Base-by-base conservation (phyloP, 352 stramenopile genomes). In the Pseudoperonospora humuli region DNA sequence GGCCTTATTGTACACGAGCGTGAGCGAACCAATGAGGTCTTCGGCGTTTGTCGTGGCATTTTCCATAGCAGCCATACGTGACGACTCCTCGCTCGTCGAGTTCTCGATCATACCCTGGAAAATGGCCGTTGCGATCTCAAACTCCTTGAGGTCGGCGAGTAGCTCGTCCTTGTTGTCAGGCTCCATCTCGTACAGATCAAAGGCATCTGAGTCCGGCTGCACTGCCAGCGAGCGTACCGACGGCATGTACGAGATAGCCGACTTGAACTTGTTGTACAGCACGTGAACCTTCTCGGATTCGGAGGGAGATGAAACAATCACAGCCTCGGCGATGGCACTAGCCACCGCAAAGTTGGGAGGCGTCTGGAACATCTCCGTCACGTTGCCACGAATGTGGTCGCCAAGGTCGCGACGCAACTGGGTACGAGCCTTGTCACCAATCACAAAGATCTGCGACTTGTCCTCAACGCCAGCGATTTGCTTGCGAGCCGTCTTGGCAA, bases 61-160 rank as follows among this genome's bases (percentile, higher is more conserved):
- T 67, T 99, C 96, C 96, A 99, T 99, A 36, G 96, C 96, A 54
- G 94, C 95, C 96, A 99, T 99, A 65, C 97, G 92, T 60, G 96
- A 98, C 20, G 79, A 94, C 71, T 99, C 93, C 74, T 99, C 96
- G 39, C 88, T 95, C 47, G 96, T 97, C 54, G 93, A 94, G 66
- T 89, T 97, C 74, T 99, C 96, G 64, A 99, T 95, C 57, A 99
- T 86, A 37, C 77, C 89, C 67, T 98, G 86, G 77, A 91, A 99
- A 49, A 99, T 80, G 25, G 75, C 76, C 10, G 65, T 78, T 18
- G 76, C 76, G 17, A 89, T 59, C 63, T 89, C 76, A 50, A 87
- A 99, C 77, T 99, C 96, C 68, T 96, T 96, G 41, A 99, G 75
- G 77, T 99, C 95, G 25, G 72, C 66, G 24, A 99, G 82, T 41